phyloP scores from a whole-genome alignment of 2,329 filamentous ascomycete genomes.

The Colletotrichum viniferum region DNA sequence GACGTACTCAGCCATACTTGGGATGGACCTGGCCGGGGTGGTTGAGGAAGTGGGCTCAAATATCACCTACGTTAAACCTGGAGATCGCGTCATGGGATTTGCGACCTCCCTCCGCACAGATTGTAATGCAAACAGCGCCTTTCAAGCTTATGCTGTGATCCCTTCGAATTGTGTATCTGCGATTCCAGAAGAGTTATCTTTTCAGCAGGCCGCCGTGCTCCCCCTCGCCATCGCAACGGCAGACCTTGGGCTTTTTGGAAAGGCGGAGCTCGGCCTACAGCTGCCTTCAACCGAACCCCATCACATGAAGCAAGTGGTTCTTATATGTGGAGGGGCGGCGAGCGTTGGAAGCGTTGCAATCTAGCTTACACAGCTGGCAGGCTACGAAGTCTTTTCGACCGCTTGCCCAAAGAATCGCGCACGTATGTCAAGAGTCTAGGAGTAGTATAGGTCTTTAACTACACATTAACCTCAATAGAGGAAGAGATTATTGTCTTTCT shows the following conservation, averaged over 20 bases:
- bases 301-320: not conserved
- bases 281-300: not conserved
- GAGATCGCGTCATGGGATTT: not conserved
- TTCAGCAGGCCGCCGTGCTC: not conserved
- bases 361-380: not conserved
- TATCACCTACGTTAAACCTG: not conserved
- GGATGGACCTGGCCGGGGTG: not conserved
- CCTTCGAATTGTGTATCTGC: not conserved
- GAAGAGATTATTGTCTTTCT: no score
- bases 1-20: not conserved
- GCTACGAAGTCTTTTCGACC: not conserved
- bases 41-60: not conserved
- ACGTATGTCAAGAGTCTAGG: not conserved
- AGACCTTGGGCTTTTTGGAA: not conserved
- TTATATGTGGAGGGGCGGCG: not conserved
- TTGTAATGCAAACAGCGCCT: not conserved
- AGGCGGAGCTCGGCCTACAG: not conserved
- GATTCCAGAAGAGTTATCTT: not conserved
- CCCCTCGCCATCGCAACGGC: not conserved
- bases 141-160: not conserved
- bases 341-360: not conserved
- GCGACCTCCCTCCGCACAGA: not conserved
- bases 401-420: not conserved
- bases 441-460: no score
- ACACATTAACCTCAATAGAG: no score